Evolutionary conservation across 169 alveolate species (phyloP), one percentile per base, ranked within the genome.

Genomic region (Plasmodium reichenowi): DNA sequence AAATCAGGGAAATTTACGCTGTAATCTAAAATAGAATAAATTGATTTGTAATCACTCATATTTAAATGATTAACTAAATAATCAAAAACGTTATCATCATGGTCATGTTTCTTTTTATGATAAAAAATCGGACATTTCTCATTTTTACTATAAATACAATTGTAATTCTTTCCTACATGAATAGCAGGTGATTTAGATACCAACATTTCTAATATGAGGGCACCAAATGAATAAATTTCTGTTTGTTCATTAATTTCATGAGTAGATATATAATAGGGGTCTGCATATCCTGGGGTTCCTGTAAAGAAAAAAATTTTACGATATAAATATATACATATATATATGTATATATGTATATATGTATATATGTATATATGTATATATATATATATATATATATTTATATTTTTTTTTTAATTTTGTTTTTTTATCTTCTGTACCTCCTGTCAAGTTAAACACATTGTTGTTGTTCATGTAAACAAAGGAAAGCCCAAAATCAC

Each of bases 401-500:
- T 22, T 15, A 48, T n/a, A 24, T 7, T 8, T 24, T 4, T 17
- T 50, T 43, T 20, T 20, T 15, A 2, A 8, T 17, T 1, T 3
- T 0, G 20, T 54, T 22, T 59, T 54, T 32, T 8, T 13, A 9
- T 66, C n/a, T 52, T n/a, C 7, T 62, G 38, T 50, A 78, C 89
- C 89, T 1, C 89, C 89, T 20, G 89, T 78, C 60, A 78, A 47
- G 70, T 64, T 78, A 29, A 78, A 78, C 38, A 78, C 68, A 60
- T 78, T 78, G 22, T 78, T 78, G 48, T 78, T 78, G 9, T 78
- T 78, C 60, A 54, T 66, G 58, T 78, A 78, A 43, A 78, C 59
- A 47, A 78, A 78, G 48, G 89, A 78, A 1, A 93, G 76, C n/a
- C 95, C 95, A 48, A 93, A 93, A 59, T 93, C 93, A 0, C 95